Evolutionary conservation across 129 eudicot species (phyloP), one percentile per base, ranked within the genome.

Genomic region (Tanacetum coccineum): DNA sequence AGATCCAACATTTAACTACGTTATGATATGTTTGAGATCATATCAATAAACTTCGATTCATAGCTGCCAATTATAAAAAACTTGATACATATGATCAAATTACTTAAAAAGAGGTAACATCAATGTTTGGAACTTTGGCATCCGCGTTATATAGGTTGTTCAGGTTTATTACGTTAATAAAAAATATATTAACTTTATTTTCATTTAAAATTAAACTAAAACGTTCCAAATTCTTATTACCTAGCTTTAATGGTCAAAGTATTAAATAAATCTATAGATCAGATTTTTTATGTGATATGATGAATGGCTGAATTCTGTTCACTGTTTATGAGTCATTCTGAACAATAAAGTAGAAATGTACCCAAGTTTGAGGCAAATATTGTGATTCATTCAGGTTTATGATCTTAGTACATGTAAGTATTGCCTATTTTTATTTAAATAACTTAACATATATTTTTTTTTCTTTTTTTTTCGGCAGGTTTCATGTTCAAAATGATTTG

Each of bases 11-110:
- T 75, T 75, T 39, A 75, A 67, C 62, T 75, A n/a, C 57, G 13
- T 49, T 59, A 75, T 67, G 32, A 75, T 67, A 9, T 59, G 68
- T 49, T 67, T 9, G 79, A 49, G 79, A 75, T 59, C 68, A 75
- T 67, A 12, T 75, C 79, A 12, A 67, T 75, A 21, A 75, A 75
- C 79, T 75, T 75, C 4, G 79, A 75, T 17, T 75, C 79, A 9
- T 75, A 73, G 13, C 77, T 63, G 71, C 53, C 48, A 22, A 51
- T 46, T 13, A 19, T n/a, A 17, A 49, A 49, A 71, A 13, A 32
- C 13, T n/a, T 4, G 40, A 13, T 64, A 12, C 1, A 6, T 52
- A 65, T 65, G 3, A 65, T 28, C 25, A n/a, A 40, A n/a, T 47
- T 65, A 30, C 39, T 30, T 6, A 30, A 14, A 10, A n/a, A n/a